Base-by-base conservation (phyloP, 352 stramenopile genomes). In the Phytophthora sojae region DNA sequence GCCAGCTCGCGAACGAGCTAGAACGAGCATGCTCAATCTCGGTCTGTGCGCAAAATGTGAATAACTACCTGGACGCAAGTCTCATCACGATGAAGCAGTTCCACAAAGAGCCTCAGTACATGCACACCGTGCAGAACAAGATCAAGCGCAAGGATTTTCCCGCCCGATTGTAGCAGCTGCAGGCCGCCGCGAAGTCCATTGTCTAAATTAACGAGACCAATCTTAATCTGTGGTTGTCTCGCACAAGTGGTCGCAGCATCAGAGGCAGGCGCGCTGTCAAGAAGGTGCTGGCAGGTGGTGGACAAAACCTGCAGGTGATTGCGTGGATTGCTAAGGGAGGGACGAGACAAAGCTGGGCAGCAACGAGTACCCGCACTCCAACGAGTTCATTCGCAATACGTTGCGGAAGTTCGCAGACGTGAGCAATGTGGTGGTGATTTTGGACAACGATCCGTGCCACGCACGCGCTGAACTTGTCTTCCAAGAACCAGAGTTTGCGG, bases 171-270 rank as follows among this genome's bases (percentile, higher is more conserved):
- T 59, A 64, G 3, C 30, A 66, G 6, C 44, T 53, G 9, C 58
- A 70, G 47, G 49, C 64, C 0, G 14, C 17, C 5, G 59, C 50
- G 3, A 64, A 65, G 12, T 50, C 6, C 0, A 58, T 73, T 9
- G 37, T 60, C 26, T 70, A 77, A 49, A 50, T 73, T 7, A 64
- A 70, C 26, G 70, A 71, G 17, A 77, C 49, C 0, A 77, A 73
- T 32, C 68, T 77, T 21, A 77, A 77, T 23, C 2, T 49, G 4
- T 49, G 42, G 42, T 49, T 15, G 42, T 49, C 42, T 6, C 42
- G 42, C 42, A 49, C 42, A 15, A 15, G 42, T 49, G 42, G 42
- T 49, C 42, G 42, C 42, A 49, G 42, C 42, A 7, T 49, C 42
- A 2, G 42, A 11, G 42, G 42, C 42, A 49, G 42, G 5, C 42